Percentiles rank a stretch among this genome's conserved stretches.
Conservation (phyloP, 495 filamentous ascomycete species). For the Astrocystis sublimbata region DNA sequence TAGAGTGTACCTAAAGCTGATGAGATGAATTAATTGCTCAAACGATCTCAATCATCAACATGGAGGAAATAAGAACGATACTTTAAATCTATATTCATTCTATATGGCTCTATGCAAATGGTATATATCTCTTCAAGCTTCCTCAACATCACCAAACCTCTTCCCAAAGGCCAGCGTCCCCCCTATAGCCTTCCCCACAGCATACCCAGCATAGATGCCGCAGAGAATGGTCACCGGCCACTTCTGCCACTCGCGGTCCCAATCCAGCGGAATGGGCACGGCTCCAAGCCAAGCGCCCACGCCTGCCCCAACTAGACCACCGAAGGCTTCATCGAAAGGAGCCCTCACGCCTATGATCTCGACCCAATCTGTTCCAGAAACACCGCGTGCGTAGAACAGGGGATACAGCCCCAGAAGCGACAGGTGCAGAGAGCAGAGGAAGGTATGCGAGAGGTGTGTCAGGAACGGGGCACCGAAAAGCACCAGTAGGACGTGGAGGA, state of each 20-base stretch:
- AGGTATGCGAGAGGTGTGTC: slow-evolving; percentile 75
- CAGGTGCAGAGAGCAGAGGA: slow-evolving; percentile 78
- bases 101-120: no score
- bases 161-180: slow-evolving; percentile 43
- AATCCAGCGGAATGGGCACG: slow-evolving; percentile 93
- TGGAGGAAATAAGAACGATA: no score
- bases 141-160: slow-evolving; percentile 29
- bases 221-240: slow-evolving; percentile 85
- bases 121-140: not conserved
- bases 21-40: no score
- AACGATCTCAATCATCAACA: no score
- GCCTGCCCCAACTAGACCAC: slow-evolving; percentile 63
- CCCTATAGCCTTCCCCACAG: slow-evolving; percentile 39
- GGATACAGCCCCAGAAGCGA: slow-evolving; percentile 72
- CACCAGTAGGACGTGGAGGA: slow-evolving; percentile 66
- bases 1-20: no score
- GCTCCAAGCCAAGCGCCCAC: slow-evolving; percentile 75
- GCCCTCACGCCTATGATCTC: slow-evolving; percentile 60
- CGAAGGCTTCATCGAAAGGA: slow-evolving; percentile 68
- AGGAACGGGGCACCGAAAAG: slow-evolving; percentile 91
- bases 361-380: slow-evolving; percentile 70
- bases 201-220: slow-evolving; percentile 44
- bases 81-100: no score
- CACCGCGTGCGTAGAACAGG: slow-evolving; percentile 81
- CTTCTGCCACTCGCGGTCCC: slow-evolving; percentile 95